phyloP scores from a whole-genome alignment of 495 filamentous ascomycete species.

The Corynascus novoguineensis region DNA sequence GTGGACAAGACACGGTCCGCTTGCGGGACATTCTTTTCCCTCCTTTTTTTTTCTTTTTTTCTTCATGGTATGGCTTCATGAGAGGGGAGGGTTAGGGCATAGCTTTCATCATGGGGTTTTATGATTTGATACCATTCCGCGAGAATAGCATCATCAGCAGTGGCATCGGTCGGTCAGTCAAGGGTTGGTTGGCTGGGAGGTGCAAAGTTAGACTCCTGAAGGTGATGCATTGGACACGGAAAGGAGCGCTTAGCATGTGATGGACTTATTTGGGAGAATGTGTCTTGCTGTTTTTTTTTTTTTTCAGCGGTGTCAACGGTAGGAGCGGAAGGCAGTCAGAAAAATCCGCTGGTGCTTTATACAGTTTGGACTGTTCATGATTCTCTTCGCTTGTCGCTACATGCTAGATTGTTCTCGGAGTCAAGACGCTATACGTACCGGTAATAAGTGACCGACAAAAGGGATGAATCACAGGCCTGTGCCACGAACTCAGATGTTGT shows the following conservation, averaged over 20 bases:
- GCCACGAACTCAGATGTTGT: background rate
- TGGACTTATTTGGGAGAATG: background rate
- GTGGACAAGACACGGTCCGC: background rate
- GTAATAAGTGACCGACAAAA: too few relatives aligned
- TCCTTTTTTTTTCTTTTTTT: constrained; percentile 7
- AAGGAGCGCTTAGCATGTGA: background rate
- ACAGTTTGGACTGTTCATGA: too few relatives aligned
- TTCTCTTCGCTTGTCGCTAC: too few relatives aligned
- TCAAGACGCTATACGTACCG: too few relatives aligned
- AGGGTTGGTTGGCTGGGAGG: background rate
- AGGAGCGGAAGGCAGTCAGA: too few relatives aligned
- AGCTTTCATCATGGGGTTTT: background rate
- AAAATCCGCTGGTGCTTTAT: too few relatives aligned
- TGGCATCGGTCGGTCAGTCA: background rate
- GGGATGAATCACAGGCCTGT: too few relatives aligned
- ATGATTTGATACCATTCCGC: constrained; percentile 17
- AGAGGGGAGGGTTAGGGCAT: background rate
- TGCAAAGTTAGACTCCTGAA: background rate
- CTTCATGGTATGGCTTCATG: background rate
- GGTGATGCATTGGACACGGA: background rate
- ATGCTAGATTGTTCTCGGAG: too few relatives aligned
- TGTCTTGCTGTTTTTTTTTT: background rate
- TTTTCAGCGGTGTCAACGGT: background rate
- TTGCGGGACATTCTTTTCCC: background rate
- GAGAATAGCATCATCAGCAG: constrained; percentile 7